A percentile compares a stretch with the other conserved stretches of the same genome.
Evolutionary conservation across 495 filamentous ascomycete species (phyloP).

Genomic region (Penicillium bialowiezense): DNA sequence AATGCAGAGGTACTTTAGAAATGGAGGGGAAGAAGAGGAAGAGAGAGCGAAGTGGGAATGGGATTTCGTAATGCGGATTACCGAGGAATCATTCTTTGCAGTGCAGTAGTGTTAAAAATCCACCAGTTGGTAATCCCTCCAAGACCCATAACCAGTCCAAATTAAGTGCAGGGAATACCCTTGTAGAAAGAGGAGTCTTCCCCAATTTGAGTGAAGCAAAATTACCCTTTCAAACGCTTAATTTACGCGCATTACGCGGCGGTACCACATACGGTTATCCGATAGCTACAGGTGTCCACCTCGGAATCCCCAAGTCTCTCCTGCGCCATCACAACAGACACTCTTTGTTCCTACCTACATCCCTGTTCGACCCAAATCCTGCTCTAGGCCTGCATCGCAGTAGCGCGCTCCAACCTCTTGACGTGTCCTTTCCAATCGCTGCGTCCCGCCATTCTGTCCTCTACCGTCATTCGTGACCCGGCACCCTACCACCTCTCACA

Average conservation of each 20-base stretch:
- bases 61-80: background rate
- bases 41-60: background rate
- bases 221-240: background rate
- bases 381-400: background rate
- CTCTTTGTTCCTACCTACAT: background rate
- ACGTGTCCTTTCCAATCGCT: conserved; percentile 5
- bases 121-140: background rate
- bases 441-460: background rate
- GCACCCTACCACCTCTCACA: conserved; percentile 18
- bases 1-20: conserved; percentile 1
- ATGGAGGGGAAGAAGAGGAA: conserved; percentile 2
- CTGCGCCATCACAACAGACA: background rate
- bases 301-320: no score
- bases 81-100: background rate
- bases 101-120: background rate
- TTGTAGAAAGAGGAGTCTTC: background rate
- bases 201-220: background rate
- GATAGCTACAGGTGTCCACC: no score
- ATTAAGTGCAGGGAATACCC: background rate
- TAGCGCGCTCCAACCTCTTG: background rate
- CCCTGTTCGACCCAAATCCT: background rate
- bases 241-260: background rate
- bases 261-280: background rate
- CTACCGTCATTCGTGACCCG: background rate
- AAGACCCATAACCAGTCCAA: background rate